Evolutionary conservation across 2,329 filamentous ascomycete genomes (phyloP).

Genomic region (Ophiostoma ips): DNA sequence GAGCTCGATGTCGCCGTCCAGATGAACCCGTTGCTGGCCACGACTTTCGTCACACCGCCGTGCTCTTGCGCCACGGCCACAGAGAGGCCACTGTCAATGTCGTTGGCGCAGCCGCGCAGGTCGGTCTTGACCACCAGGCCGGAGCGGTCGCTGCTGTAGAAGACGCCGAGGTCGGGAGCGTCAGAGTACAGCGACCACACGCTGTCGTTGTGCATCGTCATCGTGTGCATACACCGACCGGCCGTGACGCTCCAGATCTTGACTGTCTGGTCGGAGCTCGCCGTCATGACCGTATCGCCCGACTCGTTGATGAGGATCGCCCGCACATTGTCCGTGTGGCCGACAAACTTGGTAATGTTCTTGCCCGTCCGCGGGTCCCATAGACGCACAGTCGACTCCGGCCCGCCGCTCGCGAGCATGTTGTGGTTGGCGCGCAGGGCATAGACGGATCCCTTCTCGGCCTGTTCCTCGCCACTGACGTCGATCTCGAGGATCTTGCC

Average conservation of each 20-base stretch:
- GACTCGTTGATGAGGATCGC: conserved; percentile 80
- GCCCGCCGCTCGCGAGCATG: conserved; percentile 81
- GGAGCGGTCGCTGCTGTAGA: conserved; percentile 89
- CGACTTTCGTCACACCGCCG: conserved; percentile 58
- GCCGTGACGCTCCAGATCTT: conserved; percentile 96
- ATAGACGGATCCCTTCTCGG: conserved; percentile 90
- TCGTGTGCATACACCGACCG: conserved; percentile 90
- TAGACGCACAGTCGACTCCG: conserved; percentile 80
- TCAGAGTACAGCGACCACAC: conserved; percentile 93
- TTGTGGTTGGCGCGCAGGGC: conserved; percentile 67
- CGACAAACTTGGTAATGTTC: conserved; percentile 88
- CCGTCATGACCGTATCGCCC: conserved; percentile 84
- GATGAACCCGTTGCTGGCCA: conserved; percentile 59
- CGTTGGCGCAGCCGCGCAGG: conserved; percentile 55
- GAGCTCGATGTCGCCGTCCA: conserved; percentile 87
- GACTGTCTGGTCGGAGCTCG: conserved; percentile 90
- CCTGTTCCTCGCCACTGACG: conserved; percentile 65
- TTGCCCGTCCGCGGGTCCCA: conserved; percentile 76
- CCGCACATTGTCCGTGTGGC: conserved; percentile 88
- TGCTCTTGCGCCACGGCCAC: conserved; percentile 88
- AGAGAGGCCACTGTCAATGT: conserved; percentile 67
- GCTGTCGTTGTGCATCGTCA: conserved; percentile 98
- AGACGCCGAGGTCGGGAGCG: conserved; percentile 70
- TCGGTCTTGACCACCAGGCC: conserved; percentile 96
- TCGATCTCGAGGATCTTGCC: conserved; percentile 82